Evolutionary conservation across 352 stramenopile species (phyloP).

Genomic region (Pythium coloratum): DNA sequence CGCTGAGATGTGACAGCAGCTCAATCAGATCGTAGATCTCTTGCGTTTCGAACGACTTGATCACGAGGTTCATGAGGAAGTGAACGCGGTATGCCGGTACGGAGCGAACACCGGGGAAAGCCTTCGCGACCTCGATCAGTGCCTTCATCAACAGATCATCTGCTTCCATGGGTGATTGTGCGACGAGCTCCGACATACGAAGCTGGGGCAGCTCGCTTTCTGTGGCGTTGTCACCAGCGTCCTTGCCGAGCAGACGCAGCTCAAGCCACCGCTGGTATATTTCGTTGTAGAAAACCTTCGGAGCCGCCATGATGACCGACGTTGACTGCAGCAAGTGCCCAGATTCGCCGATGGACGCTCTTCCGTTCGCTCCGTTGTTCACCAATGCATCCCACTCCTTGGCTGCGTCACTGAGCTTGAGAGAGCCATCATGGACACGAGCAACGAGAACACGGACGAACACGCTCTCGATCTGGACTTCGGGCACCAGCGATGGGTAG

Average conservation of each 20-base stretch:
- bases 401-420: slow-evolving; percentile 55
- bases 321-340: slow-evolving; percentile 60
- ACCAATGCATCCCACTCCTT: slow-evolving; percentile 22
- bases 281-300: slow-evolving; percentile 67
- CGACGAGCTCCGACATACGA: slow-evolving; percentile 22
- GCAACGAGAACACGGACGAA: slow-evolving; percentile 75
- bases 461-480: slow-evolving; percentile 64
- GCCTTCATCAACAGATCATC: slow-evolving; percentile 68
- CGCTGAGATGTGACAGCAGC: slow-evolving; percentile 55
- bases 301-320: slow-evolving; percentile 65
- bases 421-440: slow-evolving; percentile 66
- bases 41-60: slow-evolving; percentile 29
- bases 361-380: background rate
- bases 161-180: slow-evolving; percentile 5
- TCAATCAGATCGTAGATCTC: slow-evolving; percentile 72
- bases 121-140: slow-evolving; percentile 58
- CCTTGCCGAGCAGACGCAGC: slow-evolving; percentile 51
- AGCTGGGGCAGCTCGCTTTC: slow-evolving; percentile 11
- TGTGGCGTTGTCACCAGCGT: slow-evolving; percentile 26
- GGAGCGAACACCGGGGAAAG: slow-evolving; percentile 40
- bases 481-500: slow-evolving; percentile 62
- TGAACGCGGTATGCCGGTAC: slow-evolving; percentile 16
- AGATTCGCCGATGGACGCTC: slow-evolving; percentile 6
- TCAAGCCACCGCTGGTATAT: slow-evolving; percentile 86
- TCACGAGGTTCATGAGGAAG: slow-evolving; percentile 28